Evolutionary conservation across 805 yeast genomes (phyloP).

Genomic region (Yamadazyma scolyti): DNA sequence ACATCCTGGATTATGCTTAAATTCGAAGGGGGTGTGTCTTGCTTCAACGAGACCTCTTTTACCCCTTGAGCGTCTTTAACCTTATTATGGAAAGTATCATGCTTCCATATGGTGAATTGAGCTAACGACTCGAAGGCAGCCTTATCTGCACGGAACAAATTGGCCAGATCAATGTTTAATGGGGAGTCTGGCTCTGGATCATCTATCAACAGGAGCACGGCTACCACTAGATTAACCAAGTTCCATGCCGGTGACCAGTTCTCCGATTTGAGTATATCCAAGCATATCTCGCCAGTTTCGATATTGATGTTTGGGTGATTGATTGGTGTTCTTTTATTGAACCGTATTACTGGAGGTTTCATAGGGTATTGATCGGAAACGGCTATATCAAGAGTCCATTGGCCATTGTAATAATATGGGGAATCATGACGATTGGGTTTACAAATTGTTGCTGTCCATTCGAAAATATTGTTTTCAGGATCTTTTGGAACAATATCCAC

Average conservation of each 20-base stretch:
- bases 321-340: constrained; percentile 36
- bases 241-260: constrained; percentile 80
- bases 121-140: constrained; percentile 37
- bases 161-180: constrained; percentile 66
- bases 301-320: constrained; percentile 39
- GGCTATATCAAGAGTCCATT: constrained; percentile 46
- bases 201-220: constrained; percentile 53
- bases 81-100: constrained; percentile 21
- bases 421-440: constrained; percentile 47
- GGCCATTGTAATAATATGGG: constrained; percentile 47
- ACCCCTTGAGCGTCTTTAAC: constrained; percentile 3
- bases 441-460: constrained; percentile 49
- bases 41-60: constrained; percentile 1
- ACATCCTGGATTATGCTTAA: constrained; percentile 20
- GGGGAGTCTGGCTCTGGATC: constrained; percentile 75
- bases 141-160: constrained; percentile 44
- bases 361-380: constrained; percentile 53
- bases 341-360: constrained; percentile 54
- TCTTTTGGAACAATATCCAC: constrained; percentile 40
- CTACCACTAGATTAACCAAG: constrained; percentile 49
- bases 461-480: constrained; percentile 38
- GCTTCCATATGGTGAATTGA: constrained; percentile 39
- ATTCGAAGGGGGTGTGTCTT: not conserved
- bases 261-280: constrained; percentile 54
- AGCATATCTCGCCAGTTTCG: constrained; percentile 63